A percentile compares a stretch with the other conserved stretches of the same genome.
Evolutionary conservation across 2,329 filamentous ascomycete genomes (phyloP).

Genomic region (Pseudogymnoascus sp.): DNA sequence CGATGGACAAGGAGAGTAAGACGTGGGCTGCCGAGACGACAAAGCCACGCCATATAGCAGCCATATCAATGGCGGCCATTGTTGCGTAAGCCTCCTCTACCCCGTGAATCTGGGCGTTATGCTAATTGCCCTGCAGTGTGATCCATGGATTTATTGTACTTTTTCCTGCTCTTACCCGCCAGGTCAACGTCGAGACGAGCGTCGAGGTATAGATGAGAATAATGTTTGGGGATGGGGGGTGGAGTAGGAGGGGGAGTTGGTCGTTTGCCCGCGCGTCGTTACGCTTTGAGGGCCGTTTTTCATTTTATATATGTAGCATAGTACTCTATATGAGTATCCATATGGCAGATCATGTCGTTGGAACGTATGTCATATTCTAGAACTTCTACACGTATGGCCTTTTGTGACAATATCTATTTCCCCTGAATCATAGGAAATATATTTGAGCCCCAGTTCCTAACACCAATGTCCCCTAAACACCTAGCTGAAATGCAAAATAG

Average conservation of each 20-base stretch:
- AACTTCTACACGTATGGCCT: not conserved
- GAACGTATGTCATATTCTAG: not conserved
- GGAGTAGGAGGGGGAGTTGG: not conserved
- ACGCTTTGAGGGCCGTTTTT: not conserved
- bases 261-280: not conserved
- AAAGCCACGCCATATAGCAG: not conserved
- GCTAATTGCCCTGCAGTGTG: not conserved
- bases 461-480: not conserved
- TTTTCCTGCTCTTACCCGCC: not conserved
- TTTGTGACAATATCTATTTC: not conserved
- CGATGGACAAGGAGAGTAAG: not conserved
- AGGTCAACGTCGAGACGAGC: not conserved
- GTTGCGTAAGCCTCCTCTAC: not conserved
- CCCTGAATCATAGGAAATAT: not conserved
- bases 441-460: not conserved
- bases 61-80: not conserved
- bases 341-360: not conserved
- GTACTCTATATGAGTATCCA: not conserved
- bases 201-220: not conserved
- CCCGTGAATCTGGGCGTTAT: not conserved
- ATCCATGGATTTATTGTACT: not conserved
- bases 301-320: not conserved
- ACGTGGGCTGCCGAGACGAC: not conserved
- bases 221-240: not conserved
- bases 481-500: conserved; percentile 1